These are phyloP conservation scores for Fraxinus albicans DNA, from an alignment of 305 asterid genomes.

Conservation along the genomic window DNA sequence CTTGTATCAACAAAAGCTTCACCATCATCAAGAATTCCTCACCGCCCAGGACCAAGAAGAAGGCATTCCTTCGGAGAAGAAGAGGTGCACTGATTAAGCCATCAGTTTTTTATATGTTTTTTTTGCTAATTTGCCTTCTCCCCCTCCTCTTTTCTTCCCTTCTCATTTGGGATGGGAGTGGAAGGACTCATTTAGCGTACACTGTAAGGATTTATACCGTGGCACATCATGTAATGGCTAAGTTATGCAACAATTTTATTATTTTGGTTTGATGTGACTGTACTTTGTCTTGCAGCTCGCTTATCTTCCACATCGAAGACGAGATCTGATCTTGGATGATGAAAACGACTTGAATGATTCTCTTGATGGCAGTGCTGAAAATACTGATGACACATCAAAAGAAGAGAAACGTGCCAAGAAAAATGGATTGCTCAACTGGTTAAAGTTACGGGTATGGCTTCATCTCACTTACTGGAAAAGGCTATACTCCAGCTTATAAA, in stretches of 20 bases:
- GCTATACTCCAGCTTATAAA: neutral
- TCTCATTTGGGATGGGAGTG: slow-evolving; percentile 17
- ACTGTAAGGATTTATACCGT: neutral
- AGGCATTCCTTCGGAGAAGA: slow-evolving; percentile 99
- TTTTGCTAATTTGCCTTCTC: neutral
- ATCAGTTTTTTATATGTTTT: neutral
- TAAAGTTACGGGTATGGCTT: slow-evolving; percentile 71
- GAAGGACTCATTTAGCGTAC: slow-evolving; percentile 10
- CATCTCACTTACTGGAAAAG: neutral
- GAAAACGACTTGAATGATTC: slow-evolving; percentile 69
- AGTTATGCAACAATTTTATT: slow-evolving; percentile 11
- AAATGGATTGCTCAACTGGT: slow-evolving; percentile 91
- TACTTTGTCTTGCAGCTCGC: slow-evolving; percentile 64
- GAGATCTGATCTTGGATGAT: slow-evolving; percentile 85
- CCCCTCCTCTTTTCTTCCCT: slow-evolving; percentile 8
- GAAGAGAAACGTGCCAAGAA: slow-evolving; percentile 82
- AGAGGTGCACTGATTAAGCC: slow-evolving; percentile 53
- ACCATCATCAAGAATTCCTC: slow-evolving; percentile 73
- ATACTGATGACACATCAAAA: slow-evolving; percentile 54
- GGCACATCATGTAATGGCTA: slow-evolving; percentile 1
- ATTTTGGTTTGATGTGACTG: slow-evolving; percentile 25
- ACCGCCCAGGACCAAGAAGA: slow-evolving; percentile 74
- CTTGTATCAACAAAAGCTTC: slow-evolving; percentile 91
- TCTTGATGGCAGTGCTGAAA: slow-evolving; percentile 65
- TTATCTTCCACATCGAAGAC: slow-evolving; percentile 96